Conservation (phyloP, 345 rosid genomes). For the Eucalyptus erythrocorys region DNA sequence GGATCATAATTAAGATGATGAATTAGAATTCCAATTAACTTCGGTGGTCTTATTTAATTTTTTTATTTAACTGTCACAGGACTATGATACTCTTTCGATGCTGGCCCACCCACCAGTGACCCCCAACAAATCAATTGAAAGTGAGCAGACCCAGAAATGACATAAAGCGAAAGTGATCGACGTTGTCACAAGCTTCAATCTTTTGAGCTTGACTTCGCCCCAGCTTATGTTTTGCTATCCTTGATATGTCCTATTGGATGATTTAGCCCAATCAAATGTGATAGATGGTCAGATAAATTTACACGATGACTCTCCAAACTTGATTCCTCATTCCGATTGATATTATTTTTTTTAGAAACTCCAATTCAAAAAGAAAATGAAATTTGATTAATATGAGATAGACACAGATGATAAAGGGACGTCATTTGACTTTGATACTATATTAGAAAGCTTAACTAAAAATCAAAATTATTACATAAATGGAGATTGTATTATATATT, state of each 20-base stretch:
- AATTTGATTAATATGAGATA: neutral
- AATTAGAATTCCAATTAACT: too few species aligned
- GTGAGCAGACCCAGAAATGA: too few species aligned
- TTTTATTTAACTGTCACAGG: too few species aligned
- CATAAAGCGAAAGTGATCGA: too few species aligned
- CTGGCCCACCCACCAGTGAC: too few species aligned
- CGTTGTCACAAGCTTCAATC: neutral
- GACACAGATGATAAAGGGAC: neutral
- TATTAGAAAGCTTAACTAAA: neutral
- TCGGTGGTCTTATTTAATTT: too few species aligned
- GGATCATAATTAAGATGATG: neutral
- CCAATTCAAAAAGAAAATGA: neutral
- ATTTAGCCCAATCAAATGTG: conserved; percentile 12
- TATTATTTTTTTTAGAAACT: neutral
- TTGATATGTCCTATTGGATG: conserved; percentile 15
- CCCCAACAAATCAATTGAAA: too few species aligned
- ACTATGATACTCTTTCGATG: too few species aligned
- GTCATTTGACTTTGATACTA: neutral
- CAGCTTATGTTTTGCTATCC: conserved; percentile 14
- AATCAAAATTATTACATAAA: neutral
- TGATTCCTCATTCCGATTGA: fast-evolving
- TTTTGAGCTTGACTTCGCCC: conserved; percentile 2
- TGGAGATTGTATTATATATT: neutral
- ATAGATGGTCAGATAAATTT: neutral
- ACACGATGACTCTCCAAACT: too few species aligned